A percentile compares a stretch with the other conserved stretches of the same genome.
Conservation (phyloP, 768 basidiomycete species). For the Rhizopogon vesiculosus region DNA sequence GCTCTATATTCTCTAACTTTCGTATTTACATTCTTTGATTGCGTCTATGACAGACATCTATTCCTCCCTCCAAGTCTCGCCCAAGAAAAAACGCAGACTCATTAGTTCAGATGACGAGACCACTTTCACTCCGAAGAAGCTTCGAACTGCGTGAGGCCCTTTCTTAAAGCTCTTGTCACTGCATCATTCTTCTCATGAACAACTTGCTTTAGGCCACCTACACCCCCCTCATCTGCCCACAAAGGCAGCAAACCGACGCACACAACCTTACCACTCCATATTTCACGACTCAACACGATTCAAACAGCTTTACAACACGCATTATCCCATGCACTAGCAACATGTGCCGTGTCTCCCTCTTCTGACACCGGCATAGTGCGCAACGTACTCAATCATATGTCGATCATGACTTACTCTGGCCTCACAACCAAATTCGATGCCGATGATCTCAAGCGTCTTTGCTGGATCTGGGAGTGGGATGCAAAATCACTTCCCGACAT, state of each 20-base stretch:
- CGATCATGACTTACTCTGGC: slow-evolving; percentile 64
- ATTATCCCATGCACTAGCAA: slow-evolving; percentile 80
- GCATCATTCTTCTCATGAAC: slow-evolving; percentile 1
- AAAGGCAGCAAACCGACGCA: slow-evolving; percentile 20
- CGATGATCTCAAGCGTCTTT: slow-evolving; percentile 71
- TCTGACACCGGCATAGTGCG: slow-evolving; percentile 72
- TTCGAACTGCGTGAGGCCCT: slow-evolving; percentile 47
- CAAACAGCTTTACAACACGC: slow-evolving; percentile 77
- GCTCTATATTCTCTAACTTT: slow-evolving; percentile 3
- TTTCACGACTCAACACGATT: slow-evolving; percentile 57
- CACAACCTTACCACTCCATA: slow-evolving; percentile 45
- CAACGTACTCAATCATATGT: slow-evolving; percentile 75
- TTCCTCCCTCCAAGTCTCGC: slow-evolving; percentile 58
- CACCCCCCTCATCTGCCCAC: slow-evolving; percentile 51
- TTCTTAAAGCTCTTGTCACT: background rate
- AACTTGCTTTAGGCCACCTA: slow-evolving; percentile 37
- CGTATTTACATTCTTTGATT: slow-evolving; percentile 6
- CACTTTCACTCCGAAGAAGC: slow-evolving; percentile 64
- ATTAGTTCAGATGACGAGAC: slow-evolving; percentile 46
- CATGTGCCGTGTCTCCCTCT: slow-evolving; percentile 72
- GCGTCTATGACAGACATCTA: slow-evolving; percentile 55
- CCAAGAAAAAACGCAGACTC: slow-evolving; percentile 61
- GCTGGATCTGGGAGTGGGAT: slow-evolving; percentile 93
- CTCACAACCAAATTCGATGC: slow-evolving; percentile 57
- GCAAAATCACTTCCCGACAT: slow-evolving; percentile 34